Conservation (phyloP, 73 alveolate genomes). For the Paramecium pentaurelia region DNA sequence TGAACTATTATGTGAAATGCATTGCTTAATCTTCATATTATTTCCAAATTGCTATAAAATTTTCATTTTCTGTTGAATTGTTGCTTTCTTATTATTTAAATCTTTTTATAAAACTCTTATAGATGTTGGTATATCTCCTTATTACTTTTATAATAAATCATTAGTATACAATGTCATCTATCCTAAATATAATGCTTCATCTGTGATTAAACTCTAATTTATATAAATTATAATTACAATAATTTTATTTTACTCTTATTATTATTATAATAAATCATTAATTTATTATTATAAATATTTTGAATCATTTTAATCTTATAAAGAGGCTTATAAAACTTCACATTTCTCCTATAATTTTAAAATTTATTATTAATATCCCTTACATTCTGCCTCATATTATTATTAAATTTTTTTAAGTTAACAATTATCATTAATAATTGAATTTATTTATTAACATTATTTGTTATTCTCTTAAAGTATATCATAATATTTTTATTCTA, state of each 20-base stretch:
- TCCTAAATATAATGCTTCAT: constrained; percentile 40
- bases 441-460: background rate
- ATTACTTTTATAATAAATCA: background rate
- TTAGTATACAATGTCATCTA: background rate
- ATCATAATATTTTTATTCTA: background rate
- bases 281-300: background rate
- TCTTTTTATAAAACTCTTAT: background rate
- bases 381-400: constrained; percentile 18
- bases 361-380: background rate
- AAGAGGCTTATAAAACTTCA: background rate
- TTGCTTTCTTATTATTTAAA: background rate
- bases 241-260: background rate
- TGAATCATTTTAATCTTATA: background rate
- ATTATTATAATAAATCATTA: background rate
- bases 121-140: background rate
- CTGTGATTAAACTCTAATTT: background rate
- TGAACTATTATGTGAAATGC: background rate
- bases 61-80: background rate
- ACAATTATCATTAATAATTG: background rate
- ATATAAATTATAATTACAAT: background rate
- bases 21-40: background rate
- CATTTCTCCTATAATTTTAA: background rate
- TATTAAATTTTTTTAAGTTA: background rate
- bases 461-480: background rate
- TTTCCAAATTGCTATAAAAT: background rate